phyloP scores from a whole-genome alignment of 768 basidiomycete species.

The Tephrocybe rancida region DNA sequence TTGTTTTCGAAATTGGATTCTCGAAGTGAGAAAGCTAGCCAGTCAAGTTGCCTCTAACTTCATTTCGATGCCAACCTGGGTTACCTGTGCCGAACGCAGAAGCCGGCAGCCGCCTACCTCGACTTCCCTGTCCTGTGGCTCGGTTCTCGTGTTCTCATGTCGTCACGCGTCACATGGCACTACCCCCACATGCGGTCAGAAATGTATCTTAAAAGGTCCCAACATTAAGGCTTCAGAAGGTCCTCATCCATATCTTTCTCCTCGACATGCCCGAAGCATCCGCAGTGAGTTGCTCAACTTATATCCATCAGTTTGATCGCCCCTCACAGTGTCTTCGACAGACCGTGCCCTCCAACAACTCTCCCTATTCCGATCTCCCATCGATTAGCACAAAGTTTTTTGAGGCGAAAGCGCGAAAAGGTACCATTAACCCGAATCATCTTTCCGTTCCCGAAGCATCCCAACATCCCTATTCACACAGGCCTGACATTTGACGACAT shows the following conservation, averaged over 20 bases:
- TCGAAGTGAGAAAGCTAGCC: too few species aligned
- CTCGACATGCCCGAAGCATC: slow-evolving; percentile 36
- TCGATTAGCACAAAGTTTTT: slow-evolving; percentile 52
- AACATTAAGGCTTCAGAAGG: not conserved
- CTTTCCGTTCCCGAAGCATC: not conserved
- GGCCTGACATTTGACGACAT: slow-evolving; percentile 73
- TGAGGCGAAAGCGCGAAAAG: slow-evolving; percentile 69
- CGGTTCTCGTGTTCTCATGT: slow-evolving; percentile 15
- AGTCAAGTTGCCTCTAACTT: too few species aligned
- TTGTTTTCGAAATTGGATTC: not conserved
- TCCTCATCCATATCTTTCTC: not conserved
- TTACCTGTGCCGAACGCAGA: not conserved
- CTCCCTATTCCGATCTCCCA: slow-evolving; percentile 54
- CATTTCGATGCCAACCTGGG: too few species aligned
- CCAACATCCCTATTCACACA: slow-evolving; percentile 26
- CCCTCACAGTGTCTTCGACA: slow-evolving; percentile 16
- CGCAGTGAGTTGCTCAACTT: slow-evolving; percentile 13
- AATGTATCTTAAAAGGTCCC: slow-evolving; percentile 10
- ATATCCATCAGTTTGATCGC: not conserved
- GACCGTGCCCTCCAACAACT: slow-evolving; percentile 43
- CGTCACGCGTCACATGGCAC: slow-evolving; percentile 17
- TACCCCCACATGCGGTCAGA: not conserved
- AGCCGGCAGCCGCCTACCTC: not conserved
- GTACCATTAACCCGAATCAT: slow-evolving; percentile 26
- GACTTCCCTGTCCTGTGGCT: not conserved